Evolutionary conservation across 345 rosid species (phyloP).

Genomic region (Eucalyptus polyanthemos): DNA sequence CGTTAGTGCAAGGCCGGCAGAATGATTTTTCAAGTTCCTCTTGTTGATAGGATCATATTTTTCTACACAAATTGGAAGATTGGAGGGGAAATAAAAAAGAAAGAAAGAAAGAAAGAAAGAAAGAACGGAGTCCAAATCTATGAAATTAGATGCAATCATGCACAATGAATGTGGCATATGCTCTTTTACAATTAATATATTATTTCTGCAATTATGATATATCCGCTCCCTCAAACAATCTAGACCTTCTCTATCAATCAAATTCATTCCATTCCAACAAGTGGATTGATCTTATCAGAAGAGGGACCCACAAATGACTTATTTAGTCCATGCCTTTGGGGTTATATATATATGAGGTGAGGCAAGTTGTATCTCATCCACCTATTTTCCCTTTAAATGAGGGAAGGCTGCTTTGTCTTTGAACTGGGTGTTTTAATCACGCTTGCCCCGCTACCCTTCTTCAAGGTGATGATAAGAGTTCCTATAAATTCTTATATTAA

Average conservation of each 20-base stretch:
- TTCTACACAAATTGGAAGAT: background rate
- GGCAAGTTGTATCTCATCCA: background rate
- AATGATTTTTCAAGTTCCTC: no score
- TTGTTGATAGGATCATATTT: background rate
- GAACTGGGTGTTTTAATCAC: rapidly evolving
- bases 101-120: no score
- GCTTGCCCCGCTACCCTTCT: background rate
- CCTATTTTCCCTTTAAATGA: background rate
- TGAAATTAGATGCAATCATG: background rate
- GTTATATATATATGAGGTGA: background rate
- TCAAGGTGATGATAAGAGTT: background rate
- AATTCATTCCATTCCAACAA: background rate
- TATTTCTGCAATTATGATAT: background rate
- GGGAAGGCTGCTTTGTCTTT: background rate
- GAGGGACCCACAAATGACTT: background rate
- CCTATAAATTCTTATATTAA: background rate
- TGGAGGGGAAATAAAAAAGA: no score
- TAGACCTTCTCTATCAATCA: background rate
- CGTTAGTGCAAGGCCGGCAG: rapidly evolving
- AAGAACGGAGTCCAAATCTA: background rate
- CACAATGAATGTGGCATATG: background rate
- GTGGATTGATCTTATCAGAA: background rate
- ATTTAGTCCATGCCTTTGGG: background rate
- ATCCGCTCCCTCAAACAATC: background rate
- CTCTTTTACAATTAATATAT: background rate